Evolutionary conservation across 177 flowering plant species (phyloP), one percentile per base, ranked within the genome.

Genomic region (Vitis hybrid): DNA sequence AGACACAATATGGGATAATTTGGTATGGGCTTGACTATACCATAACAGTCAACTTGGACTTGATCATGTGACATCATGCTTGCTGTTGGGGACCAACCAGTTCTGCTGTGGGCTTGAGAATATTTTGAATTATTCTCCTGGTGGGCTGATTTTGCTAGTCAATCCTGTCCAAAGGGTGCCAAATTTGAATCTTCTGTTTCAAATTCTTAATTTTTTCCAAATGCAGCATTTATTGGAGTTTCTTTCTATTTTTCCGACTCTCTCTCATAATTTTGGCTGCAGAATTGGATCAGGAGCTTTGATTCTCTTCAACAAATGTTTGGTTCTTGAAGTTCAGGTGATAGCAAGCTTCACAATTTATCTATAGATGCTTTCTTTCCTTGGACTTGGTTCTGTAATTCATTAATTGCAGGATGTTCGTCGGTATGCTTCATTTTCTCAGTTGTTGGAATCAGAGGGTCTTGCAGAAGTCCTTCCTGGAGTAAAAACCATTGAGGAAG

Each of bases 401-500:
- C 9, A 26, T 78, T 19, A 3, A 50, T 31, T 78, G 66, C 86
- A 93, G 97, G 80, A 79, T 77, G 80, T 89, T 51, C 83, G 56
- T 59, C 10, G 64, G 11, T 85, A 91, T 83, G 67, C 85, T 77
- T 90, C 97, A 20, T 94, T 94, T 77, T 76, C 66, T 50, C 89
- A 87, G 72, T 86, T 94, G 98, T 67, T 94, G 75, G 78, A 80
- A 64, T 81, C 80, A 58, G 90, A 90, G 80, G 55, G 76, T 74
- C 86, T 92, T 60, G 62, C 68, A 18, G 81, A 82, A 70, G 87
- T 94, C 58, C 88, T 94, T 73, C 97, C 94, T 60, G 97, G 94
- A 29, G 85, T 87, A 63, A 26, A 78, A 74, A 79, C 83, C 63
- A 72, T 85, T 71, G 87, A 86, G 78, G 90, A 90, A 88, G 98